These are phyloP conservation scores for Durio zibethinus DNA, from an alignment of 345 rosid species.

Conservation along the genomic window DNA sequence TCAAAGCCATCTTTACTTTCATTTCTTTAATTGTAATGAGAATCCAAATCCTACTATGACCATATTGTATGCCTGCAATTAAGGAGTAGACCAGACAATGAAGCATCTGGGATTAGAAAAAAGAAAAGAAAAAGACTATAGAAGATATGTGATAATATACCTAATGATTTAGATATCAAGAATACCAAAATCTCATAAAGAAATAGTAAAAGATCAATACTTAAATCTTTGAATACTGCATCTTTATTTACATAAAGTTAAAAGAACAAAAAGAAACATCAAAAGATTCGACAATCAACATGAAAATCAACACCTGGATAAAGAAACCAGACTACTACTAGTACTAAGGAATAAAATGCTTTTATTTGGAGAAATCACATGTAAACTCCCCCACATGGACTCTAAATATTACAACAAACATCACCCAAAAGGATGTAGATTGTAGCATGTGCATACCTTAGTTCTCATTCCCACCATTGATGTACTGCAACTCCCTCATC, in stretches of 20 bases:
- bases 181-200: not conserved
- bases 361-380: not conserved
- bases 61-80: not conserved
- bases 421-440: not conserved
- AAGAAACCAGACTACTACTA: not conserved
- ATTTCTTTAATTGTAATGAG: not conserved
- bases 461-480: slow-evolving; percentile 37
- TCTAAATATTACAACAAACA: not conserved
- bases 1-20: not conserved
- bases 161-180: not conserved
- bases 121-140: not conserved
- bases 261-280: not conserved
- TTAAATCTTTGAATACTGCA: not conserved
- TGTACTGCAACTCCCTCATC: slow-evolving; percentile 45
- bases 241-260: not conserved
- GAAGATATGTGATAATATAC: not conserved
- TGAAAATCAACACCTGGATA: not conserved
- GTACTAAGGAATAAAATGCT: not conserved
- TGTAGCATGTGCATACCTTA: not conserved
- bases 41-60: too few relatives aligned
- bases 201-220: not conserved
- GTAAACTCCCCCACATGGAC: not conserved
- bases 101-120: not conserved
- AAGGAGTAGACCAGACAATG: not conserved
- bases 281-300: not conserved